Conservation (phyloP, 2,329 filamentous ascomycete species). For the Fusarium tupiense region DNA sequence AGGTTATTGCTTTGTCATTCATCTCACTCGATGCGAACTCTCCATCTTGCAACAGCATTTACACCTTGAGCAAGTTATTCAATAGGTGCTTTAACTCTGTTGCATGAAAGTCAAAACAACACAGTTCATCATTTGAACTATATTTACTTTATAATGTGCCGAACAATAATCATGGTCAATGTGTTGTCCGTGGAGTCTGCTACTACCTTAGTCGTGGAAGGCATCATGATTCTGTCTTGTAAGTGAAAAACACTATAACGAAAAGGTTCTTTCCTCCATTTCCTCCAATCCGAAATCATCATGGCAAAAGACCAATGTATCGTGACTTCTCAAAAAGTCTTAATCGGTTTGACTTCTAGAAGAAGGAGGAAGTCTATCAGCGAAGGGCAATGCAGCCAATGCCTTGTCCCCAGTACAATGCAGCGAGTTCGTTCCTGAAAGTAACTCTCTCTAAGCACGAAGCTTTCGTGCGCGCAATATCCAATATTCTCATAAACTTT, state of each 20-base stretch:
- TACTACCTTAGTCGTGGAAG: not conserved
- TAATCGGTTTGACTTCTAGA: not conserved
- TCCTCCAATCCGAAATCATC: not conserved
- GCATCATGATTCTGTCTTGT: not conserved
- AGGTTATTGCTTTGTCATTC: constrained; percentile 57
- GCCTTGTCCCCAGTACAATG: not conserved
- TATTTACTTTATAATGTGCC: not conserved
- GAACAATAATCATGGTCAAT: too few relatives aligned
- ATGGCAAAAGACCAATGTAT: not conserved
- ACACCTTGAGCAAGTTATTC: not conserved
- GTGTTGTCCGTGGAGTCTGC: not conserved
- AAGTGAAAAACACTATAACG: not conserved
- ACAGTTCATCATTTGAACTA: not conserved
- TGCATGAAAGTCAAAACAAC: not conserved
- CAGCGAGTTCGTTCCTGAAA: not conserved
- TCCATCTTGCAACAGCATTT: too few relatives aligned
- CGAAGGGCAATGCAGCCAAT: not conserved
- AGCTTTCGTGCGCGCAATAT: not conserved
- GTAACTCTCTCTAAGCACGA: not conserved
- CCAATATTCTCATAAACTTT: not conserved
- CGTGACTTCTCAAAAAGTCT: not conserved
- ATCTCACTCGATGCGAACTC: not conserved
- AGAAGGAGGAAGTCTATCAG: not conserved
- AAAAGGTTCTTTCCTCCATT: not conserved
- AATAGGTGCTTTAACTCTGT: not conserved